Evolutionary conservation across 2,329 filamentous ascomycete species (phyloP).

Genomic region (Coniochaeta sp.): DNA sequence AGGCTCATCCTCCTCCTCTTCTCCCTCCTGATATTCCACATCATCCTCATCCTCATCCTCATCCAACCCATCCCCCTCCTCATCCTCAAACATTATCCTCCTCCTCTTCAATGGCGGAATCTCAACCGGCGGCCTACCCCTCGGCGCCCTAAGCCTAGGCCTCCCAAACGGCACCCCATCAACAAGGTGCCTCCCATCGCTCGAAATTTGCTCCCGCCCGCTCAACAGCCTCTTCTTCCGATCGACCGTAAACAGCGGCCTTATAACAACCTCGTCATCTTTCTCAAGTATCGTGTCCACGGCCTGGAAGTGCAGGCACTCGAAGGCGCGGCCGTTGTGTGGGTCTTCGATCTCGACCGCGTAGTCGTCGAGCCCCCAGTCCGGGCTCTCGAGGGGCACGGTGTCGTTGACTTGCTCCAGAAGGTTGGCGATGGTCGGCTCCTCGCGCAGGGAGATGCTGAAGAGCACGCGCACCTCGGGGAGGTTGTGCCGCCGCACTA

Average conservation of each 20-base stretch:
- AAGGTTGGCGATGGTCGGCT: slow-evolving; percentile 68
- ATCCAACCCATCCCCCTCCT: slow-evolving; percentile 26
- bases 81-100: slow-evolving; percentile 36
- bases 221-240: slow-evolving; percentile 63
- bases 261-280: slow-evolving; percentile 78
- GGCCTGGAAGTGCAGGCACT: slow-evolving; percentile 80
- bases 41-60: slow-evolving; percentile 25
- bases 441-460: slow-evolving; percentile 49
- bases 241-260: slow-evolving; percentile 69
- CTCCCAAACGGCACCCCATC: slow-evolving; percentile 83
- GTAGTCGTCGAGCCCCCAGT: slow-evolving; percentile 90
- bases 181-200: slow-evolving; percentile 71
- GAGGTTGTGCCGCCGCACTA: slow-evolving; percentile 65
- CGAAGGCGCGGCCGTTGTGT: slow-evolving; percentile 58
- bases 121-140: slow-evolving; percentile 56
- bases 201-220: slow-evolving; percentile 74
- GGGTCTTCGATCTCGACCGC: slow-evolving; percentile 61
- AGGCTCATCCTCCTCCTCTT: neutral
- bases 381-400: slow-evolving; percentile 70
- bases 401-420: slow-evolving; percentile 73
- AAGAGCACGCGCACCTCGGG: slow-evolving; percentile 69
- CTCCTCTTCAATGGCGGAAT: slow-evolving; percentile 70
- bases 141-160: slow-evolving; percentile 53
- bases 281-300: slow-evolving; percentile 66
- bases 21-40: slow-evolving; percentile 20